Percentiles rank a stretch among this genome's conserved stretches.
phyloP scores from a whole-genome alignment of 1,284 basidiomycete genomes.

The Apiotrichum veenhuisii region DNA sequence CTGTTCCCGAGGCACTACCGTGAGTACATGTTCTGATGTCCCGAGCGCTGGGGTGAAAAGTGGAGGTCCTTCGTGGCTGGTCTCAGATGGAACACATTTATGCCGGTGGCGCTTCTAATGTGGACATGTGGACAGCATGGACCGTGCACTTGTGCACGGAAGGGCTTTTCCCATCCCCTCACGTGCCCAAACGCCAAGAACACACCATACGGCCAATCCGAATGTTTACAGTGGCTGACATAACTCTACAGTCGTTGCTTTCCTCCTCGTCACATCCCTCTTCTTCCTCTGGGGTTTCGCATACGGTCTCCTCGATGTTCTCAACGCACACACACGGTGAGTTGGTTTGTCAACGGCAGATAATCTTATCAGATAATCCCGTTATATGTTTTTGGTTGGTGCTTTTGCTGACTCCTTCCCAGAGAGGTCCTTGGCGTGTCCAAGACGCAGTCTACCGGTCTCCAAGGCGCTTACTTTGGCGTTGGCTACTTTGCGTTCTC shows the following conservation, averaged over 20 bases:
- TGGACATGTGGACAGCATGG: too few relatives aligned
- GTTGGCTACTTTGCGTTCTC: conserved; percentile 59
- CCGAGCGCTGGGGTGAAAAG: not conserved
- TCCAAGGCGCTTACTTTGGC: conserved; percentile 77
- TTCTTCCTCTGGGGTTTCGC: conserved; percentile 70
- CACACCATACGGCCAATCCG: too few relatives aligned
- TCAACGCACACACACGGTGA: conserved; percentile 64
- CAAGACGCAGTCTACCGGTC: conserved; percentile 72
- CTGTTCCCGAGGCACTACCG: conserved; percentile 15
- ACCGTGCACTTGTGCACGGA: too few relatives aligned
- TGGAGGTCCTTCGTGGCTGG: not conserved
- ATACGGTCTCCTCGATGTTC: conserved; percentile 71
- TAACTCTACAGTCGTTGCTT: conserved; percentile 56
- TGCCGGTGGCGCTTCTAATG: too few relatives aligned
- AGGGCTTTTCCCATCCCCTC: not conserved
- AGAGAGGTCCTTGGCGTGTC: conserved; percentile 65
- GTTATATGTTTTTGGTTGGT: too few relatives aligned
- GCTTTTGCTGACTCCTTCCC: conserved; percentile 44
- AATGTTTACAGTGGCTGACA: too few relatives aligned
- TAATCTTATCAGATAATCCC: conserved; percentile 56
- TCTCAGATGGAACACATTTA: too few relatives aligned
- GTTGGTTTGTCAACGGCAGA: too few relatives aligned
- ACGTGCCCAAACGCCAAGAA: conserved; percentile 60
- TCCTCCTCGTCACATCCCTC: conserved; percentile 67
- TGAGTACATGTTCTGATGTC: not conserved